A percentile compares a stretch with the other conserved stretches of the same genome.
Evolutionary conservation across 495 filamentous ascomycete species (phyloP).

Genomic region (Chlorociboria aeruginascens): DNA sequence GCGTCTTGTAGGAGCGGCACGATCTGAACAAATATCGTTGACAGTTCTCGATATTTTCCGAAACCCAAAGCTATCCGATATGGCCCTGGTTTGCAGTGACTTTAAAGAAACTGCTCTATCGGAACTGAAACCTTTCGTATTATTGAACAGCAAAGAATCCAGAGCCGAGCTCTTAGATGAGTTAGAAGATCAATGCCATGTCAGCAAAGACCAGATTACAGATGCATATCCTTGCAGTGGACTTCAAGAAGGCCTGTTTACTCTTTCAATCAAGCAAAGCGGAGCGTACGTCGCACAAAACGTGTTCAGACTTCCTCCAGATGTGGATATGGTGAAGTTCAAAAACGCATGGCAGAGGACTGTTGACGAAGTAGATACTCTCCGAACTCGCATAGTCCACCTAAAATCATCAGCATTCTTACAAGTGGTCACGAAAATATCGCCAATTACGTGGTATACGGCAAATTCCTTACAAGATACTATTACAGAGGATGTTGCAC

Average conservation of each 20-base stretch:
- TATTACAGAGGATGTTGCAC: too few relatives aligned
- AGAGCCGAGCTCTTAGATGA: too few relatives aligned
- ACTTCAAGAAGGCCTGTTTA: not conserved
- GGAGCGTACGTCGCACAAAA: not conserved
- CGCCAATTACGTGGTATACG: too few relatives aligned
- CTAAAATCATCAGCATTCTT: too few relatives aligned
- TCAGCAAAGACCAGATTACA: not conserved
- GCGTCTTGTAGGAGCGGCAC: constrained; percentile 49
- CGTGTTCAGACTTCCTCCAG: not conserved
- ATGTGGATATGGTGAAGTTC: not conserved
- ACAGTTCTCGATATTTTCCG: constrained; percentile 44
- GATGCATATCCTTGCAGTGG: not conserved
- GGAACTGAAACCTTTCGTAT: too few relatives aligned
- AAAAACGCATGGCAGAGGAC: not conserved
- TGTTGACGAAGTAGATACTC: not conserved
- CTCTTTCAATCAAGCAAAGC: not conserved
- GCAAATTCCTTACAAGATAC: too few relatives aligned
- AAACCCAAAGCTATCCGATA: not conserved
- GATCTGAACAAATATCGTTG: constrained; percentile 35
- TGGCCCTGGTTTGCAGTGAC: not conserved
- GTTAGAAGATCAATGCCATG: too few relatives aligned
- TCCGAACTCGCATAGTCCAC: not conserved
- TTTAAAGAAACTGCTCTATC: too few relatives aligned
- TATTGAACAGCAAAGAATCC: too few relatives aligned
- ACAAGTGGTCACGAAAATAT: too few relatives aligned